A percentile compares a stretch with the other conserved stretches of the same genome.
These are phyloP conservation scores for Colletotrichum simmondsii DNA, from an alignment of 2,329 filamentous ascomycete species.

Conservation along the genomic window DNA sequence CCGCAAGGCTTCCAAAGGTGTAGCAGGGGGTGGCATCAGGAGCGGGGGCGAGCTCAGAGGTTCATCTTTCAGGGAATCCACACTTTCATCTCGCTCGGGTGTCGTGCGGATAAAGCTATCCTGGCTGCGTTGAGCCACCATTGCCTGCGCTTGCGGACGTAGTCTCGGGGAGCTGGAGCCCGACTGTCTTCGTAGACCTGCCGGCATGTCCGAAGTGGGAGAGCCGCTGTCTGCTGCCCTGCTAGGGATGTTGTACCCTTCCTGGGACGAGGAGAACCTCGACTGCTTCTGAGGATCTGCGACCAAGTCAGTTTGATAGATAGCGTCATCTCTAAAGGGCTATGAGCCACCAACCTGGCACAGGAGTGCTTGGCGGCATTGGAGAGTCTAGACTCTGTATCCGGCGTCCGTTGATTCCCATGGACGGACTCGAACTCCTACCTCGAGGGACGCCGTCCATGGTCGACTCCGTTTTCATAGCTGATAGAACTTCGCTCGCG, in stretches of 20 bases:
- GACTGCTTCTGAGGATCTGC: constrained; percentile 47
- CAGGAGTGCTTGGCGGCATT: constrained; percentile 58
- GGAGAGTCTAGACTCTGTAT: constrained; percentile 69
- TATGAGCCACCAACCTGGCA: constrained; percentile 49
- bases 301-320: constrained; percentile 31
- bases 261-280: constrained; percentile 40
- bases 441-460: constrained; percentile 53
- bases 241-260: constrained; percentile 41
- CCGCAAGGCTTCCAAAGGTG: constrained; percentile 44
- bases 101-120: constrained; percentile 47
- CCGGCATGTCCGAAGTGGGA: constrained; percentile 41
- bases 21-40: constrained; percentile 61
- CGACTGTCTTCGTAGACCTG: constrained; percentile 46
- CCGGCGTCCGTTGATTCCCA: constrained; percentile 55
- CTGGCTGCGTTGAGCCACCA: constrained; percentile 54
- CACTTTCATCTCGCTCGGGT: constrained; percentile 36
- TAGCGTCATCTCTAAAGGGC: constrained; percentile 3
- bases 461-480: constrained; percentile 75
- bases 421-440: constrained; percentile 46
- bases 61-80: constrained; percentile 34
- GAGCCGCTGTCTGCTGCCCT: constrained; percentile 38
- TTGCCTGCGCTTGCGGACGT: constrained; percentile 40
- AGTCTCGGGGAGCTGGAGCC: constrained; percentile 41
- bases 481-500: constrained; percentile 84
- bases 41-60: constrained; percentile 51